Conservation (phyloP, 1,139 yeast genomes). For the Geotrichum siamense region DNA sequence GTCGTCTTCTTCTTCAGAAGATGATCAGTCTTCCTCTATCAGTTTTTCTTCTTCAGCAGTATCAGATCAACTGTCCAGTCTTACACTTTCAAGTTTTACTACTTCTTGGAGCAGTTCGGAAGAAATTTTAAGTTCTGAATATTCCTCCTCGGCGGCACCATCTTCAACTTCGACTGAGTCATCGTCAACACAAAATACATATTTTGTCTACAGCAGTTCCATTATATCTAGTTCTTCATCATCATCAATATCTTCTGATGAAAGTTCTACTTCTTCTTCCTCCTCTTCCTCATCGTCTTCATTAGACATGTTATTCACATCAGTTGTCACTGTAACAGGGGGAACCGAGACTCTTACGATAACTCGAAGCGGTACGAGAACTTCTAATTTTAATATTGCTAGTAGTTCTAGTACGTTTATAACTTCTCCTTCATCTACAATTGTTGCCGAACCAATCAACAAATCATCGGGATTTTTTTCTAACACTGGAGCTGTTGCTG, state of each 20-base stretch:
- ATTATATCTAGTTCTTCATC: slow-evolving; percentile 4
- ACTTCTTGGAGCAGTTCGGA: slow-evolving; percentile 4
- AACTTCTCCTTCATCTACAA: slow-evolving; percentile 23
- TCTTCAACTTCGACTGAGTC: slow-evolving; percentile 2
- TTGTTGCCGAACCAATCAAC: slow-evolving; percentile 6
- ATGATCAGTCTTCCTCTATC: not conserved
- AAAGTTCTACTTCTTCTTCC: slow-evolving; percentile 17
- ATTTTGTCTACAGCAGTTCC: not conserved
- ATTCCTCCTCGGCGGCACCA: not conserved
- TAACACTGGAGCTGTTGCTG: slow-evolving; percentile 61
- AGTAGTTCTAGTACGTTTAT: slow-evolving; percentile 37
- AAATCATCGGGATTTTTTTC: slow-evolving; percentile 39
- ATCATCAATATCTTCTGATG: slow-evolving; percentile 16
- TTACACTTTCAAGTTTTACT: slow-evolving; percentile 24
- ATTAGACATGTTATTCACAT: slow-evolving; percentile 16
- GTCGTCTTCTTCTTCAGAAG: slow-evolving; percentile 25
- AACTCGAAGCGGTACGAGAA: slow-evolving; percentile 11
- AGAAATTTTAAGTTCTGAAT: not conserved
- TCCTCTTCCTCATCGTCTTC: slow-evolving; percentile 16
- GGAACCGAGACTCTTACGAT: slow-evolving; percentile 20
- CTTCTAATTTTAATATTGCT: slow-evolving; percentile 15
- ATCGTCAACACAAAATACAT: slow-evolving; percentile 2
- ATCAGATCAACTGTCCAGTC: slow-evolving; percentile 17
- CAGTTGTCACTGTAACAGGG: slow-evolving; percentile 25
- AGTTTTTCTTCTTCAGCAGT: slow-evolving; percentile 24